Conservation (phyloP, 352 stramenopile species). For the Phytophthora hibernalis region DNA sequence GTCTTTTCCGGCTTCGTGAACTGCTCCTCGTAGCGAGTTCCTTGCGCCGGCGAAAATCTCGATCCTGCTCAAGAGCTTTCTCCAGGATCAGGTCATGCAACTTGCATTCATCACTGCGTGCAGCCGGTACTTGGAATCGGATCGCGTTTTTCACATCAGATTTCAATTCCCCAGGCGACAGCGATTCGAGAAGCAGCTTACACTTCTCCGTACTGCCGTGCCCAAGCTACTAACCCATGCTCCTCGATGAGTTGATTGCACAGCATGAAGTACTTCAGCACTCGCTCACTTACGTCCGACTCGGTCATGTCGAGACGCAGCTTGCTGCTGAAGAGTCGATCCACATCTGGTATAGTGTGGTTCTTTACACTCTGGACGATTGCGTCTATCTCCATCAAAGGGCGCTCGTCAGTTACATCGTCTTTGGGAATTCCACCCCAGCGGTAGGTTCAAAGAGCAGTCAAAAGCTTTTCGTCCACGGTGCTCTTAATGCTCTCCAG, state of each 20-base stretch:
- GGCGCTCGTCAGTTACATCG: slow-evolving; percentile 4
- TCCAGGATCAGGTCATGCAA: slow-evolving; percentile 14
- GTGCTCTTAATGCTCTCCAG: slow-evolving; percentile 10
- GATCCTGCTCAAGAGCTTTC: slow-evolving; percentile 18
- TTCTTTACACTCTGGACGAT: slow-evolving; percentile 15
- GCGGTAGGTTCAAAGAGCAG: slow-evolving; percentile 5
- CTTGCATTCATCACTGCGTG: slow-evolving; percentile 9
- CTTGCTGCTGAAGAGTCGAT: slow-evolving; percentile 3
- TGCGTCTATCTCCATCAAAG: slow-evolving; percentile 1
- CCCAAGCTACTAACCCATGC: slow-evolving; percentile 3
- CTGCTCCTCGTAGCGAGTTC: slow-evolving; percentile 14
- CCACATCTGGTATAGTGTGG: slow-evolving; percentile 5
- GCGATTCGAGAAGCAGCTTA: slow-evolving; percentile 13
- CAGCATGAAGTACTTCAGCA: slow-evolving; percentile 16
- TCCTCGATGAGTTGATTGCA: slow-evolving; percentile 14
- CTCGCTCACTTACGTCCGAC: slow-evolving; percentile 2
- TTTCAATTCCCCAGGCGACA: slow-evolving; percentile 12
- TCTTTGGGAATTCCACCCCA: slow-evolving; percentile 7
- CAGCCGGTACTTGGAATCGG: slow-evolving; percentile 9
- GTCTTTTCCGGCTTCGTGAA: background rate
- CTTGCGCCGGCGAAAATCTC: slow-evolving; percentile 10
- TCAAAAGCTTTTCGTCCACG: slow-evolving; percentile 9
- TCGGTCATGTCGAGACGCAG: slow-evolving; percentile 6
- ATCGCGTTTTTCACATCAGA: slow-evolving; percentile 14
- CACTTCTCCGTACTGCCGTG: slow-evolving; percentile 11